These are phyloP conservation scores for Magnusiomyces fungicola DNA, from an alignment of 1,139 yeast species.

Conservation along the genomic window DNA sequence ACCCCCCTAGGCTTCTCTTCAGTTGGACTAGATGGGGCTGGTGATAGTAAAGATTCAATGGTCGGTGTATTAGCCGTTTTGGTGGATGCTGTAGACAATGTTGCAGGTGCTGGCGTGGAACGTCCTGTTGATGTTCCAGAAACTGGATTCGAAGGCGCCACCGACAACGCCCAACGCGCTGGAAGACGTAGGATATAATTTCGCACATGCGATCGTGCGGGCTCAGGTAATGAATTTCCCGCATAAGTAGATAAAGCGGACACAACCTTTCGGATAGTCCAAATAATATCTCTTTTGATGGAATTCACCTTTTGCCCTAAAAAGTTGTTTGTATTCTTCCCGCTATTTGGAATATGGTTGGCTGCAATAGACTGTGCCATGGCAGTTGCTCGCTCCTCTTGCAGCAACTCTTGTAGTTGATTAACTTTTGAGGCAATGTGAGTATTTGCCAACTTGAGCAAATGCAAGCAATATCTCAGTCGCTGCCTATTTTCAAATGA, in stretches of 20 bases:
- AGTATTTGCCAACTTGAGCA: constrained; percentile 68
- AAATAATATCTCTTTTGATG: constrained; percentile 72
- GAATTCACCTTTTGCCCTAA: constrained; percentile 32
- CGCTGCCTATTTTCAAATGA: constrained; percentile 64
- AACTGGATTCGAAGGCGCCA: constrained; percentile 14
- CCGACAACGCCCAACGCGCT: constrained; percentile 46
- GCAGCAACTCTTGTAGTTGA: constrained; percentile 47
- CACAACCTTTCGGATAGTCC: constrained; percentile 84
- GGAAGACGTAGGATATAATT: constrained; percentile 74
- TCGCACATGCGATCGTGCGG: constrained; percentile 78
- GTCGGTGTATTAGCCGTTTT: neutral
- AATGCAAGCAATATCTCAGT: constrained; percentile 63
- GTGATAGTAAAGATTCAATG: neutral
- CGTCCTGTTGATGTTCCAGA: constrained; percentile 5
- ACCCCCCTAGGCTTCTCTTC: no score
- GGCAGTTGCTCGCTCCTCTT: constrained; percentile 34
- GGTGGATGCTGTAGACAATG: neutral
- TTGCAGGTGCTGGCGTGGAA: constrained; percentile 8
- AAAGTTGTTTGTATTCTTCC: constrained; percentile 1
- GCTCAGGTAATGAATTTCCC: constrained; percentile 66
- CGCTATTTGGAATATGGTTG: constrained; percentile 21
- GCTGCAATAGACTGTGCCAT: constrained; percentile 26
- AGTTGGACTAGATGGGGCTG: neutral
- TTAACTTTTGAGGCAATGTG: constrained; percentile 59
- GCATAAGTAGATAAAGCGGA: constrained; percentile 79